phyloP scores from a whole-genome alignment of 305 asterid genomes.

The Fraxinus albicans region DNA sequence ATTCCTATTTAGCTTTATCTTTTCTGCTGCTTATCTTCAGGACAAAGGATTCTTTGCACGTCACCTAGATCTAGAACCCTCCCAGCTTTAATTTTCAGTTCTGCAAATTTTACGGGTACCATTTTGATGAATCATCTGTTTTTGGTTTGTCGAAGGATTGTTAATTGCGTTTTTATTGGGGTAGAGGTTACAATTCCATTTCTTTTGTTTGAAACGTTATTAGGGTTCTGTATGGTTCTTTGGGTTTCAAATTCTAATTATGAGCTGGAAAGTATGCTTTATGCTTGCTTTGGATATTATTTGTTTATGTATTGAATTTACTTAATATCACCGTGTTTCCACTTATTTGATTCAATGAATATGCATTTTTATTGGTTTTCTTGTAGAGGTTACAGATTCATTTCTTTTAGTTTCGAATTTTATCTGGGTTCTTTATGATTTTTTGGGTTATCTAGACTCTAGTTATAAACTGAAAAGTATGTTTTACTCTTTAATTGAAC shows the following conservation, averaged over 20 bases:
- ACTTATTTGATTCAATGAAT: not conserved
- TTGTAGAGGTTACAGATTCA: constrained; percentile 5
- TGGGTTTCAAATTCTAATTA: constrained; percentile 13
- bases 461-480: not conserved
- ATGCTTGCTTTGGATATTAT: not conserved
- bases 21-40: constrained; percentile 24
- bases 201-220: not conserved
- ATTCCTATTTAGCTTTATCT: constrained; percentile 26
- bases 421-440: not conserved
- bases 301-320: not conserved
- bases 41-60: constrained; percentile 27
- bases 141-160: not conserved
- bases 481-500: not conserved
- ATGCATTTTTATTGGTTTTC: not conserved
- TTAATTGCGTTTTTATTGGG: not conserved
- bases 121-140: not conserved
- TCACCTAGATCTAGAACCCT: constrained; percentile 28
- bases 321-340: not conserved
- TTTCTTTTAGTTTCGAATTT: not conserved
- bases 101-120: constrained; percentile 23
- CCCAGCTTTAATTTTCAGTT: not conserved
- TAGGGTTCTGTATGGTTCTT: not conserved
- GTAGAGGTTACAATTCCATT: not conserved
- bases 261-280: not conserved
- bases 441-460: not conserved